Conservation (phyloP, 805 yeast genomes). For the Teunomyces tritomae region DNA sequence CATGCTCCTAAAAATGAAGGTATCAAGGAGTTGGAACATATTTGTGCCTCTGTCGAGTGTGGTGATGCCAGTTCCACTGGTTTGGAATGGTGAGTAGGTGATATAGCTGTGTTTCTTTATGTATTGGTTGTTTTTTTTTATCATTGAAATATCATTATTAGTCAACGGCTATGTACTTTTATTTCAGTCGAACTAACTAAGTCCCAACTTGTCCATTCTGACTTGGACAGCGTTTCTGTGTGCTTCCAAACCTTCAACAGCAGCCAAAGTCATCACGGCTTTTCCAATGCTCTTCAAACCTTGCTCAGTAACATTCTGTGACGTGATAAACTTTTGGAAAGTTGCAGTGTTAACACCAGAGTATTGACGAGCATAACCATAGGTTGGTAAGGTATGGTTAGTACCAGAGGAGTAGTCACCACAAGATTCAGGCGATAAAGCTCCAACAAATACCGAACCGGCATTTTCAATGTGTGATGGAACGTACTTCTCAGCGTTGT, state of each 20-base stretch:
- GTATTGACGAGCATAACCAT: constrained; percentile 97
- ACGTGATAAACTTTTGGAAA: constrained; percentile 90
- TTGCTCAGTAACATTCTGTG: constrained; percentile 83
- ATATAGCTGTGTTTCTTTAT: background rate
- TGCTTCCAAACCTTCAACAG: constrained; percentile 94
- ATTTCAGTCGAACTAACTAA: constrained; percentile 24
- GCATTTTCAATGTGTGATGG: constrained; percentile 78
- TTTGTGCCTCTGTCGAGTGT: constrained; percentile 53
- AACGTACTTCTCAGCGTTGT: constrained; percentile 72
- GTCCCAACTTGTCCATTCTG: constrained; percentile 80
- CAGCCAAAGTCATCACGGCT: constrained; percentile 95
- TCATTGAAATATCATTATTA: too few species aligned
- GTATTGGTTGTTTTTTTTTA: background rate
- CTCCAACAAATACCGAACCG: constrained; percentile 95
- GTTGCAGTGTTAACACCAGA: constrained; percentile 96
- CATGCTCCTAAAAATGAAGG: constrained; percentile 39
- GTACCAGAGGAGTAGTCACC: constrained; percentile 99
- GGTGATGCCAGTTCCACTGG: constrained; percentile 11
- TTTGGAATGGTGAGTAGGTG: constrained; percentile 9
- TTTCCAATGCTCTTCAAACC: constrained; percentile 90
- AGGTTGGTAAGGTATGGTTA: constrained; percentile 97
- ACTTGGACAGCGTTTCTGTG: constrained; percentile 96
- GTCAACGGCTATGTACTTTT: background rate
- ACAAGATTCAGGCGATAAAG: constrained; percentile 94
- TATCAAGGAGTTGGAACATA: constrained; percentile 45